Evolutionary conservation across 83 land plant species (phyloP).

Genomic region (Diphasiastrum complanatum): DNA sequence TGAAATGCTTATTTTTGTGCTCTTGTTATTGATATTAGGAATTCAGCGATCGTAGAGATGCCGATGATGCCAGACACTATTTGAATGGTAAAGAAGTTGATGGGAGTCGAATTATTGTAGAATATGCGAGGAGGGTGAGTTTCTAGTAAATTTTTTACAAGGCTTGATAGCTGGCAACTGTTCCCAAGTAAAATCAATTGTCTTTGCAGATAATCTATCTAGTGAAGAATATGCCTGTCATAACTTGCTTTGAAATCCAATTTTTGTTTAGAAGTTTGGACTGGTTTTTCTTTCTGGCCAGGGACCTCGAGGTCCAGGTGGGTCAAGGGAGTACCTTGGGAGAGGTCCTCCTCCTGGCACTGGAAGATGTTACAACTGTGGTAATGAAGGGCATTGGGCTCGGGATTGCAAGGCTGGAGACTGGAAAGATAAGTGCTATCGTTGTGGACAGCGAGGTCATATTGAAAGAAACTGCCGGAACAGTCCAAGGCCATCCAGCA

Average conservation of each 20-base stretch:
- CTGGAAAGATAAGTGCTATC: constrained; percentile 15
- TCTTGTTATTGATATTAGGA: constrained; percentile 44
- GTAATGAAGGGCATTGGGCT: constrained; percentile 14
- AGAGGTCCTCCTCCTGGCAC: constrained; percentile 17
- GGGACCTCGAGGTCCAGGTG: neutral
- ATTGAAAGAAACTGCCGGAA: constrained; percentile 13
- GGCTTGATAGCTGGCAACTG: too few relatives aligned
- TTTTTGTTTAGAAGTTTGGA: too few relatives aligned
- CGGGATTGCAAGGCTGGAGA: too few relatives aligned
- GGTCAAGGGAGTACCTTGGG: neutral
- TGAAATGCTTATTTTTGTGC: neutral
- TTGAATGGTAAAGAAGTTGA: constrained; percentile 78
- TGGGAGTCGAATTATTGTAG: constrained; percentile 84
- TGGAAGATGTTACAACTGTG: constrained; percentile 18
- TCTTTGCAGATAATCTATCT: too few relatives aligned
- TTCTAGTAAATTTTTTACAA: too few relatives aligned
- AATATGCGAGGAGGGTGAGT: constrained; percentile 84
- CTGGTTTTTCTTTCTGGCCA: too few relatives aligned
- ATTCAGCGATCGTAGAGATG: constrained; percentile 90
- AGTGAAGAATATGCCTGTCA: too few relatives aligned
- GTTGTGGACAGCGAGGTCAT: constrained; percentile 15
- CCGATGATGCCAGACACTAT: constrained; percentile 87
- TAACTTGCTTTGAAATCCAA: too few relatives aligned
- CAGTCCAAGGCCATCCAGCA: constrained; percentile 6
- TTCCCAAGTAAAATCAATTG: too few relatives aligned